Base-by-base conservation (phyloP, 495 filamentous ascomycete genomes). In the Daldinia decipiens region DNA sequence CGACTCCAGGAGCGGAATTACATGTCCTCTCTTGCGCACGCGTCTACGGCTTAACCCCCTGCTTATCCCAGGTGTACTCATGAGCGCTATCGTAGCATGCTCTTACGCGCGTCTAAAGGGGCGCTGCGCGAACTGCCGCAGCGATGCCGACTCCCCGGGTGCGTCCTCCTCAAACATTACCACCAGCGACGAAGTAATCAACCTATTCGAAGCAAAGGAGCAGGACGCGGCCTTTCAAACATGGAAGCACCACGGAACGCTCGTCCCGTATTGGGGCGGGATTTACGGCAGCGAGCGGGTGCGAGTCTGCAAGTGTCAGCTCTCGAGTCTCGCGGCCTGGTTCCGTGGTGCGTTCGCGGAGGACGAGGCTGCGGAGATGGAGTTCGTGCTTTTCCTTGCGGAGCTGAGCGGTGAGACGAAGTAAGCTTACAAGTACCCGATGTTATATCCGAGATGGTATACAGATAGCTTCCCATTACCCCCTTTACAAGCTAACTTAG, bases 61-160 rank as follows among this genome's bases (percentile, higher is more conserved):
- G 3, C 65, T 74, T 1, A 57, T 71, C 9, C 67, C 76, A 1
- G 71, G 72, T 24, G 57, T 79, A 4, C 52, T 79, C 31, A 79
- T 75, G 77, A 73, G 75, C 59, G 78, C 78, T 17, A 69, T 80
- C 19, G 60, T 76, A 4, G 57, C 72, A 8, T 78, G 75, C 64
- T 74, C 72, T 8, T 80, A 75, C 61, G 70, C 75, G 5, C 70
- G 65, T 11, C 50, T 72, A 21, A 67, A 62, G 8, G 52, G 55
- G 4, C 34, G 65, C n/a, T 80, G 78, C 62, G 56, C 60, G 0
- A 36, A 45, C 9, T 80, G 78, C 52, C 55, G 59, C 67, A 12
- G 61, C 53, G 31, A 58, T 36, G 32, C 32, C 13, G 21, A 56
- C 6, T 32, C 52, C 15, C 29, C 27, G 9, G 9, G 52, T 0